These are phyloP conservation scores for Actinomortierella wolfii DNA, from an alignment of 371 early-diverging fungal genomes.

Conservation along the genomic window DNA sequence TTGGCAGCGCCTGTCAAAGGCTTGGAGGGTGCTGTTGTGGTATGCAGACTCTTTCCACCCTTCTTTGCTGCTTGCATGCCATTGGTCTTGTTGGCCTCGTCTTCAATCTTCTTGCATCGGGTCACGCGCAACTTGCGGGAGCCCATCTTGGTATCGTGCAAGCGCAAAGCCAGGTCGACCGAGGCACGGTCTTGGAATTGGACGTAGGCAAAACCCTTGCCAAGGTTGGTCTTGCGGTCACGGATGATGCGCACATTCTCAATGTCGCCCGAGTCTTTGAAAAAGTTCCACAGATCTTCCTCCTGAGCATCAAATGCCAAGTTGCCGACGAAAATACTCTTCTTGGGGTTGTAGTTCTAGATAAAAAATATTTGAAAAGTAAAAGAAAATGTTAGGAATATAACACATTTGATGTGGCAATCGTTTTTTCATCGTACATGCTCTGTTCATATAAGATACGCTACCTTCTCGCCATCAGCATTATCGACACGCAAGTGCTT, in stretches of 20 bases:
- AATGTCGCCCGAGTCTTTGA: conserved; percentile 82
- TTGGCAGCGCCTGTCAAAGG: conserved; percentile 44
- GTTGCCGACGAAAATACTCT: conserved; percentile 91
- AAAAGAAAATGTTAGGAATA: neutral
- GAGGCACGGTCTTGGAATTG: conserved; percentile 71
- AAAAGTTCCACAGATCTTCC: conserved; percentile 85
- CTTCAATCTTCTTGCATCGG: conserved; percentile 59
- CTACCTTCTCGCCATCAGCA: conserved; percentile 58
- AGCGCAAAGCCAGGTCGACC: conserved; percentile 79
- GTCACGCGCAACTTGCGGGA: conserved; percentile 63
- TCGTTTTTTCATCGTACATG: conserved; percentile 2
- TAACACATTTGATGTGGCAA: neutral
- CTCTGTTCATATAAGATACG: neutral
- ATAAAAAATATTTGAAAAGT: neutral
- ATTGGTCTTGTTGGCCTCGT: conserved; percentile 49
- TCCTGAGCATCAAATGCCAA: conserved; percentile 87
- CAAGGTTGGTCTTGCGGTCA: conserved; percentile 87
- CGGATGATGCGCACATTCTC: conserved; percentile 87
- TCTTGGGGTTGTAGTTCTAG: conserved; percentile 75
- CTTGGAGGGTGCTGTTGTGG: conserved; percentile 49
- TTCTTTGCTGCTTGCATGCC: conserved; percentile 18
- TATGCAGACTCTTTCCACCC: conserved; percentile 9
- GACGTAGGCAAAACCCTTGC: conserved; percentile 94
- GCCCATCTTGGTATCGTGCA: conserved; percentile 76
- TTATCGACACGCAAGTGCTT: conserved; percentile 89